Evolutionary conservation across 2,329 filamentous ascomycete genomes (phyloP).

Genomic region (Fonsecaea nubica): DNA sequence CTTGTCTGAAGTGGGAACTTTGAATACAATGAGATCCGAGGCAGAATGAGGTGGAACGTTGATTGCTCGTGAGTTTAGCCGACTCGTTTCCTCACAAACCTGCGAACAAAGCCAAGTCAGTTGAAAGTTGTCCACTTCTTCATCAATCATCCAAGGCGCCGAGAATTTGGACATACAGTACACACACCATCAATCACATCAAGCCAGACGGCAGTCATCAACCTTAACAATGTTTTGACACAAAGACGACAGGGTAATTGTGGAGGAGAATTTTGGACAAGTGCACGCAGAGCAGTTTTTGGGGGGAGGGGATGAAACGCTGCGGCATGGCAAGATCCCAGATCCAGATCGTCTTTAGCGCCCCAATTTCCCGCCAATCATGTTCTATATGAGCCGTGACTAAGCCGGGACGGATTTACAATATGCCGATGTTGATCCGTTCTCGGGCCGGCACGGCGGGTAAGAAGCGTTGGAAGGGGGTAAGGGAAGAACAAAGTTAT

Average conservation of each 20-base stretch:
- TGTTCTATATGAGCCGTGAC: not conserved
- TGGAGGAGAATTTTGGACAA: slow-evolving; percentile 14
- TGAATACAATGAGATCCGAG: not conserved
- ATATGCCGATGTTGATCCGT: not conserved
- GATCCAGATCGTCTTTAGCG: slow-evolving; percentile 16
- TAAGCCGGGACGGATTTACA: slow-evolving; percentile 2
- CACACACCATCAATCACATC: slow-evolving; percentile 5
- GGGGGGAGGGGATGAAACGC: slow-evolving; percentile 18
- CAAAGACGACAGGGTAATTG: not conserved
- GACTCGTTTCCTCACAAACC: not conserved
- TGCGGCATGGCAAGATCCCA: slow-evolving; percentile 16
- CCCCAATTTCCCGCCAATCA: slow-evolving; percentile 7
- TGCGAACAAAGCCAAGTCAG: slow-evolving; percentile 14
- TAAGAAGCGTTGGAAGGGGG: not conserved
- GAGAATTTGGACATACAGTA: slow-evolving; percentile 3
- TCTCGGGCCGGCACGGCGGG: not conserved
- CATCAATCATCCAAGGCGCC: not conserved
- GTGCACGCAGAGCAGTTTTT: slow-evolving; percentile 11
- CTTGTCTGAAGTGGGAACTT: not conserved
- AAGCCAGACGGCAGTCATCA: not conserved
- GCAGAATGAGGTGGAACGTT: slow-evolving; percentile 6
- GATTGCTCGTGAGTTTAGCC: slow-evolving; percentile 6
- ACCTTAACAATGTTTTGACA: not conserved
- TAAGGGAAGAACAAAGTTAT: not conserved
- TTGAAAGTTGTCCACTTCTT: slow-evolving; percentile 10